Conservation (phyloP, 2,329 filamentous ascomycete species). For the Conoideocrella luteorostrata region DNA sequence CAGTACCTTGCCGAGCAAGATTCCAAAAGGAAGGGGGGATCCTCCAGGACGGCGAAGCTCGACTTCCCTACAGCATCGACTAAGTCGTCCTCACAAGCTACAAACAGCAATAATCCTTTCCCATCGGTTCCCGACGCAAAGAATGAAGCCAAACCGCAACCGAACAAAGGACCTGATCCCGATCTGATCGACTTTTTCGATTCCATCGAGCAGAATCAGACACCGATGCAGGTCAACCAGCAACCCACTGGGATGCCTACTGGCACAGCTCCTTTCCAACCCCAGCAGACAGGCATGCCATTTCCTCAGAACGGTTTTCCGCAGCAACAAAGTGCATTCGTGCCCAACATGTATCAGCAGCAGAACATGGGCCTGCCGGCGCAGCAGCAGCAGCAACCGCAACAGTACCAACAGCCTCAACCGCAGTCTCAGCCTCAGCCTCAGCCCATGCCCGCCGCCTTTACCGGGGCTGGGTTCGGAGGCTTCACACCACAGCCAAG, state of each 20-base stretch:
- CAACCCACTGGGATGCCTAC: conserved; percentile 27
- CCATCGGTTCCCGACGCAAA: conserved; percentile 27
- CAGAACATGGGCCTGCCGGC: conserved; percentile 17
- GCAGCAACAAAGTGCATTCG: conserved; percentile 21
- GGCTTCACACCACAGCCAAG: conserved; percentile 65
- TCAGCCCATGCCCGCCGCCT: conserved; percentile 43
- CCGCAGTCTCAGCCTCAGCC: conserved; percentile 31
- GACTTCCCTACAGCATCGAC: conserved; percentile 26
- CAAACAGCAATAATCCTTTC: conserved; percentile 36
- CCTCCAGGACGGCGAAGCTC: conserved; percentile 24
- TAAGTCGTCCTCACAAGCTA: conserved; percentile 26
- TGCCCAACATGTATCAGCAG: conserved; percentile 23
- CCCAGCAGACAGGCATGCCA: conserved; percentile 29
- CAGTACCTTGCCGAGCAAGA: conserved; percentile 89
- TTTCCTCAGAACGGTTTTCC: conserved; percentile 20
- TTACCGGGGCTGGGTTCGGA: conserved; percentile 73
- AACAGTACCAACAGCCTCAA: conserved; percentile 2
- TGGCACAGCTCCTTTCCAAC: conserved; percentile 30
- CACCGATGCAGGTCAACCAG: conserved; percentile 50
- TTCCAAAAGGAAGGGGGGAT: conserved; percentile 50
- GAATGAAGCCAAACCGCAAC: conserved; percentile 37
- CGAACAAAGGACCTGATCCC: conserved; percentile 58
- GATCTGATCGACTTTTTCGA: conserved; percentile 94
- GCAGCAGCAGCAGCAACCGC: conserved; percentile 30
- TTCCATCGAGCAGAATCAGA: conserved; percentile 85